Conservation (phyloP, 768 basidiomycete genomes). For the Rhizopogon sp. region DNA sequence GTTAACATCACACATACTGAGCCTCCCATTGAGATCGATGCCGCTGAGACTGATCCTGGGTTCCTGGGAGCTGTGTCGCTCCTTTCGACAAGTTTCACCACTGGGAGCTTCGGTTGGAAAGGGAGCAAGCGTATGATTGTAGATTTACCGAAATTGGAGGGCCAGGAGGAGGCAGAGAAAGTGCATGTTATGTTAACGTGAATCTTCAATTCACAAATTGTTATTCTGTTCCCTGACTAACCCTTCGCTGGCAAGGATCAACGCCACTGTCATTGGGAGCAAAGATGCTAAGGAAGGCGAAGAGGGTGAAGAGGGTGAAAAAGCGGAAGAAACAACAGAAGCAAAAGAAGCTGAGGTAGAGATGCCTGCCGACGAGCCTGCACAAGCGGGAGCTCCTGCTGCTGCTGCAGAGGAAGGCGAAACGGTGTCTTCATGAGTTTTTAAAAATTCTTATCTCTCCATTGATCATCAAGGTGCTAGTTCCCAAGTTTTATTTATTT, state of each 20-base stretch:
- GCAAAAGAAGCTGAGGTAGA: slow-evolving; percentile 15
- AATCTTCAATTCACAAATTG: slow-evolving; percentile 24
- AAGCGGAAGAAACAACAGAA: slow-evolving; percentile 24
- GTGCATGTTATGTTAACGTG: slow-evolving; percentile 74
- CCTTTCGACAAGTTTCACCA: slow-evolving; percentile 55
- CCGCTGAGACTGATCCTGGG: slow-evolving; percentile 48
- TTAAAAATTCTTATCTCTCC: background rate
- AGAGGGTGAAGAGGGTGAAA: slow-evolving; percentile 22
- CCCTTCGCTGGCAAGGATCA: slow-evolving; percentile 44
- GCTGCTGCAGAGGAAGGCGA: slow-evolving; percentile 14
- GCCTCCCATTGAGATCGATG: slow-evolving; percentile 33
- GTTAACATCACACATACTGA: slow-evolving; percentile 64
- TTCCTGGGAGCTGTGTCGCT: slow-evolving; percentile 54
- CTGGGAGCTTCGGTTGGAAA: slow-evolving; percentile 86
- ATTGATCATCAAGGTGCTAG: background rate
- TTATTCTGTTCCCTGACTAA: background rate
- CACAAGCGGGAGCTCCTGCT: slow-evolving; percentile 13
- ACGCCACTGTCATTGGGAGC: slow-evolving; percentile 71
- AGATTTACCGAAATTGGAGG: slow-evolving; percentile 50
- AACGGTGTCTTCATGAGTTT: slow-evolving; percentile 3
- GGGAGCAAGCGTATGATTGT: slow-evolving; percentile 63
- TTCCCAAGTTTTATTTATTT: background rate
- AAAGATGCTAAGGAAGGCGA: slow-evolving; percentile 44
- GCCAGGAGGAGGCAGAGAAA: slow-evolving; percentile 49
- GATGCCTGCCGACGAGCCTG: slow-evolving; percentile 21